phyloP scores from a whole-genome alignment of 2,329 filamentous ascomycete genomes.

The Pseudogymnoascus sp. region DNA sequence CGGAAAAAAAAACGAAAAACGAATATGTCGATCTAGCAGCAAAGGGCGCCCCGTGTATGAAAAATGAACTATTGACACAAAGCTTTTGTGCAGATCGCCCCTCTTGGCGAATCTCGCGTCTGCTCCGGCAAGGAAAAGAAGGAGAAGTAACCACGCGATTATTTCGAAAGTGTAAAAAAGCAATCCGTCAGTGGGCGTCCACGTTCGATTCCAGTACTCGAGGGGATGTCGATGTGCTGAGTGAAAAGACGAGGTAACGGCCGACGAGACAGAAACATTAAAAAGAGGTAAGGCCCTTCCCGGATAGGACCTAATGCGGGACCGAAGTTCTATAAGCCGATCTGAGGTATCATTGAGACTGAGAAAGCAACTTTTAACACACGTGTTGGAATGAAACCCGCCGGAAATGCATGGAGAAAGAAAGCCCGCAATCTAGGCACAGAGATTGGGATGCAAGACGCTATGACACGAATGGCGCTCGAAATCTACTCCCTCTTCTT shows the following conservation, averaged over 20 bases:
- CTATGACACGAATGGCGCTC: conserved; percentile 14
- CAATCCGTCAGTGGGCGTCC: conserved; percentile 21
- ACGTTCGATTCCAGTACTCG: conserved; percentile 14
- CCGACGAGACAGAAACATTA: conserved; percentile 12
- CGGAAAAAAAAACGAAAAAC: not conserved
- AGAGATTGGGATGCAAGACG: conserved; percentile 36
- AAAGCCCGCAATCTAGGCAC: conserved; percentile 37
- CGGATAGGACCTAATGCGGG: conserved; percentile 24
- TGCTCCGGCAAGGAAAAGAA: conserved; percentile 17
- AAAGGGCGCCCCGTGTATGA: not conserved
- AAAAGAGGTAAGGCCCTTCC: conserved; percentile 10
- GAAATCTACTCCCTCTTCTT: conserved; percentile 35
- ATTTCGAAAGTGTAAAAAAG: conserved; percentile 20
- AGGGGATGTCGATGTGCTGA: conserved; percentile 12
- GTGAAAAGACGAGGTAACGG: conserved; percentile 3
- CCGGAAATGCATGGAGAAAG: conserved; percentile 37
- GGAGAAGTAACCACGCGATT: conserved; percentile 23
- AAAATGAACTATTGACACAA: conserved; percentile 26
- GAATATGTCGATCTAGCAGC: conserved; percentile 7
- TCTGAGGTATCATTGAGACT: conserved; percentile 37
- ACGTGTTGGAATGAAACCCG: conserved; percentile 32
- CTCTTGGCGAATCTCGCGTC: conserved; percentile 16
- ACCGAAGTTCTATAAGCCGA: conserved; percentile 28
- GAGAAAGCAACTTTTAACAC: conserved; percentile 38
- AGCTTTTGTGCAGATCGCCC: conserved; percentile 22